Evolutionary conservation across 805 yeast genomes (phyloP), one percentile per base, ranked within the genome.

Genomic region (Clavispora santaluciae): DNA sequence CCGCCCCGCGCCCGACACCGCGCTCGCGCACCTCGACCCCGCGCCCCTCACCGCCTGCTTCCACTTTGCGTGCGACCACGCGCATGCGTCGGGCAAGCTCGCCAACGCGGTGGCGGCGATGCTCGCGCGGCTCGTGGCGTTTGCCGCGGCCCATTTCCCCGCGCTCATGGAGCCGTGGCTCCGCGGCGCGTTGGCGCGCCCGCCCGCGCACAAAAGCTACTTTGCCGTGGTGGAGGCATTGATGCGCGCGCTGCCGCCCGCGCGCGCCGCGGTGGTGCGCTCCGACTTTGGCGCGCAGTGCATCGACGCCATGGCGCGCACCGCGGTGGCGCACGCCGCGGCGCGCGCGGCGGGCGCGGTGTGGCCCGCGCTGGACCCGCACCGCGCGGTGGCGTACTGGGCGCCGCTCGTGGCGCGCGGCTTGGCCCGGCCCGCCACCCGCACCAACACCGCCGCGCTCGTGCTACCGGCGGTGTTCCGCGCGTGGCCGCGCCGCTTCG

Each of bases 51-150:
- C 59, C 21, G 47, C 42, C 20, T 40, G 79, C 1, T 76, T 77
- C 51, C 66, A 66, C 18, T 83, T 75, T 56, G 71, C 83, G 11
- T 61, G 82, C 28, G 89, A 81, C 48, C 80, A 76, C 56, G 81
- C 89, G 80, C 78, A 77, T 38, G 75, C 86, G 1, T 81, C 83
- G 4, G 78, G 85, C 2, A 81, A 95, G 0, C 58, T 86, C 21
- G 78, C 83, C 5, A 86, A 83, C 53, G 81, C 95, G 0, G 57
- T 86, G 39, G 74, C 70, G 40, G 85, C 79, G 23, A 54, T 88
- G 35, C 73, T 87, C 36, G 40, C 57, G 2, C 86, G 82, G 49
- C 53, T 82, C 37, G 56, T 82, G 9, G 45, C 51, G 2, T 64
- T 79, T 30, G 63, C 63, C 24, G 35, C 35, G 6, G 12, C 11